Percentiles rank a stretch among this genome's conserved stretches.
These are phyloP conservation scores for Scedosporium apiospermum DNA, from an alignment of 2,329 filamentous ascomycete species.

Conservation along the genomic window DNA sequence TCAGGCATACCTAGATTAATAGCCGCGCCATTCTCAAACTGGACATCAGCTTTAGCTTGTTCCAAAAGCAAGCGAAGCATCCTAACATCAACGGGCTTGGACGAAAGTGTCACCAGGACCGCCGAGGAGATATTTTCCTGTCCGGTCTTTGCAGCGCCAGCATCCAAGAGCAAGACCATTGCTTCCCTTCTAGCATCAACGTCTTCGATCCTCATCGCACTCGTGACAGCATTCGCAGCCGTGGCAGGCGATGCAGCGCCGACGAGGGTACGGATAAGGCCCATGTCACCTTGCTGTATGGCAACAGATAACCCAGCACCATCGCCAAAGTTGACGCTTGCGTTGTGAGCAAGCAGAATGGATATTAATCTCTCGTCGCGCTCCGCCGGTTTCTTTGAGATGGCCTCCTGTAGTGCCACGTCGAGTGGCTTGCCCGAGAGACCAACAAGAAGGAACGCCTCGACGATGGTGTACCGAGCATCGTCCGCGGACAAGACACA, in stretches of 20 bases:
- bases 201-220: conserved; percentile 36
- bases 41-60: conserved; percentile 43
- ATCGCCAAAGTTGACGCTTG: conserved; percentile 44
- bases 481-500: conserved; percentile 26
- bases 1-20: conserved; percentile 24
- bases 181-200: conserved; percentile 34
- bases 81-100: conserved; percentile 38
- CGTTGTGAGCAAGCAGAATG: conserved; percentile 40
- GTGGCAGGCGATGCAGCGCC: conserved; percentile 36
- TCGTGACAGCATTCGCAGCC: conserved; percentile 35
- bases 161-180: conserved; percentile 33
- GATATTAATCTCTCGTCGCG: conserved; percentile 43
- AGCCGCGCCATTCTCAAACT: conserved; percentile 33
- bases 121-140: conserved; percentile 31
- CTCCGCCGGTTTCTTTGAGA: conserved; percentile 34
- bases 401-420: conserved; percentile 40
- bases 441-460: conserved; percentile 39
- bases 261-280: conserved; percentile 34
- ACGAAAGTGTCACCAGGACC: conserved; percentile 30
- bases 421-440: conserved; percentile 37
- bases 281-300: conserved; percentile 36
- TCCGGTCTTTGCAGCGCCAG: conserved; percentile 30
- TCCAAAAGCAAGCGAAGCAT: conserved; percentile 39
- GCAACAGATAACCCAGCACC: conserved; percentile 38
- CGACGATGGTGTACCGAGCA: conserved; percentile 37